Percentiles rank a stretch among this genome's conserved stretches.
phyloP scores from a whole-genome alignment of 2,329 filamentous ascomycete species.

The Trichoderma gracile region DNA sequence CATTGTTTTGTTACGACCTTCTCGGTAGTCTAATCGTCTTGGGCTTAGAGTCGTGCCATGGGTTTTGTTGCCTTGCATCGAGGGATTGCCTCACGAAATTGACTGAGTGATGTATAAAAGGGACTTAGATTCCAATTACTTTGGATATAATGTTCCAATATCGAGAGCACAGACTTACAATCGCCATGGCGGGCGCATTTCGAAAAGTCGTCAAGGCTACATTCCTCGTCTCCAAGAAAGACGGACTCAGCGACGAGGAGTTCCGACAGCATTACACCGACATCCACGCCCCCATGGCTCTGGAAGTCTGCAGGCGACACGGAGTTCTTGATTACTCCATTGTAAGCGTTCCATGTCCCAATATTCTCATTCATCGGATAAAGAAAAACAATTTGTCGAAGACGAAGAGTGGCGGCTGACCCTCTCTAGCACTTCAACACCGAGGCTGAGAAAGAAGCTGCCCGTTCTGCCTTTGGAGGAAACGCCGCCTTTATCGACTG shows the following conservation, averaged over 20 bases:
- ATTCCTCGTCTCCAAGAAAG: slow-evolving; percentile 7
- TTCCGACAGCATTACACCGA: slow-evolving; percentile 9
- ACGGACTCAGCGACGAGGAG: slow-evolving; percentile 6
- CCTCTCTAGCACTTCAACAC: slow-evolving; percentile 6
- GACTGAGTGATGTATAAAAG: not conserved
- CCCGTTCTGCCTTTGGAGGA: not conserved
- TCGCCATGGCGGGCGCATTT: slow-evolving; percentile 3
- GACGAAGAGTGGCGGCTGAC: not conserved
- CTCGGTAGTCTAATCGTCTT: slow-evolving; percentile 7
- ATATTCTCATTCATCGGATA: not conserved
- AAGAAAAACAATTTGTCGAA: too few relatives aligned
- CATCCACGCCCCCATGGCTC: slow-evolving; percentile 2
- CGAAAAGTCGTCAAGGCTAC: slow-evolving; percentile 2
- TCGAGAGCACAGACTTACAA: too few relatives aligned
- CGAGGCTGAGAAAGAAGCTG: not conserved
- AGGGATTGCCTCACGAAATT: not conserved
- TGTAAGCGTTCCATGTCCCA: not conserved
- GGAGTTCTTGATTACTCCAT: slow-evolving; percentile 6
- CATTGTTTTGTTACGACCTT: not conserved
- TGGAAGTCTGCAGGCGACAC: slow-evolving; percentile 8
- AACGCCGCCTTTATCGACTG: not conserved
- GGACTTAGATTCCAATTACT: not conserved
- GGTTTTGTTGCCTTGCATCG: not conserved
- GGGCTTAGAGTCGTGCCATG: not conserved
- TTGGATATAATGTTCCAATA: not conserved